Base-by-base conservation (phyloP, 1,284 basidiomycete species). In the Xerocomus minutiporus region DNA sequence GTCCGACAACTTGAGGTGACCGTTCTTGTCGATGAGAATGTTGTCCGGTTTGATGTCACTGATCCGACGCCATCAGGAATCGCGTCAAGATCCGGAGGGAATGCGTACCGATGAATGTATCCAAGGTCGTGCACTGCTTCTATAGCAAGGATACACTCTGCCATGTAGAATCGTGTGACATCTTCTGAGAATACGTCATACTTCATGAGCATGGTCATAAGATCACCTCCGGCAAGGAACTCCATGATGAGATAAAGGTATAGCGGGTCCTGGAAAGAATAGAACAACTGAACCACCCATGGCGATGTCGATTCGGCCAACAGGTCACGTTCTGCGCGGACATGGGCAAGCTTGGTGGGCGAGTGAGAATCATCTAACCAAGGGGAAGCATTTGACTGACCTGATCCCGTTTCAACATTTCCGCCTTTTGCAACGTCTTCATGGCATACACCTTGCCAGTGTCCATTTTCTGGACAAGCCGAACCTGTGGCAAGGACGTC, bases 161-260 rank as follows among this genome's bases (percentile, higher is more conserved):
- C 96, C 84, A 99, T 97, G 74, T 99, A 99, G 75, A 99, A 99
- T 52, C 97, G 86, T 32, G 94, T 97, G 36, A 99, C 96, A 68
- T 99, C 96, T 71, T 99, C 96, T 8, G 92, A 93, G 74, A 99
- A 99, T 1, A 96, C 93, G 71, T 99, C 96, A 73, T 99, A 98
- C 73, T 98, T 98, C 87, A 99, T 99, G 59, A 99, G 78, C 96
- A 98, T 99, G 35, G 88, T 90, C 96, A 99, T 98, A 56, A 99
- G 77, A 71, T 99, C 96, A 23, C 96, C 96, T 43, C 96, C 96
- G 29, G 96, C 95, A 51, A 99, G 78, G 75, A 98, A 99, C 72
- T 98, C 96, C 96, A 99, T 99, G 74, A 99, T 90, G 56, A 99
- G 82, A 73, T 97, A 99, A 35, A 99, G 83, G 67, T 97, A 98